Conservation (phyloP, 1,139 yeast species). For the Yamadazyma spencermartinsiae region DNA sequence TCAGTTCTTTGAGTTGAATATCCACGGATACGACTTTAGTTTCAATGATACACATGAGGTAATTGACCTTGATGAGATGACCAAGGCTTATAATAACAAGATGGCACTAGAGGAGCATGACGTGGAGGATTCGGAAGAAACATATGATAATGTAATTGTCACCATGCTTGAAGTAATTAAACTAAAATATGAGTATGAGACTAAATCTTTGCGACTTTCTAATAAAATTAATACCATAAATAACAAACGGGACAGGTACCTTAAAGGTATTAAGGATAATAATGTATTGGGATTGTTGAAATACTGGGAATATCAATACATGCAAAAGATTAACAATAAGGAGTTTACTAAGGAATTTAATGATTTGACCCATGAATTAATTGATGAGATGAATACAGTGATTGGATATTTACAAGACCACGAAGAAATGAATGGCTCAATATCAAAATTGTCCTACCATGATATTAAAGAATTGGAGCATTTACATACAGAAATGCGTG, state of each 20-base stretch:
- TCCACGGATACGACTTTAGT: slow-evolving; percentile 6
- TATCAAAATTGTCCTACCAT: slow-evolving; percentile 20
- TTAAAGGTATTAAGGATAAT: slow-evolving; percentile 2
- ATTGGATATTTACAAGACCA: slow-evolving; percentile 8
- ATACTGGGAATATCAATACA: slow-evolving; percentile 8
- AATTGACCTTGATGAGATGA: not conserved
- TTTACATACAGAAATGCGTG: slow-evolving; percentile 7
- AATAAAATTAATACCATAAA: slow-evolving; percentile 23
- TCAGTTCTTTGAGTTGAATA: slow-evolving; percentile 44
- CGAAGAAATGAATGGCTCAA: slow-evolving; percentile 9
- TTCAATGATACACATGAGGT: slow-evolving; percentile 4
- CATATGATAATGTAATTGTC: slow-evolving; percentile 22
- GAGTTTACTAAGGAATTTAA: slow-evolving; percentile 8
- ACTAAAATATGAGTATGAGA: slow-evolving; percentile 32
- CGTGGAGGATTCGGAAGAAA: slow-evolving; percentile 2
- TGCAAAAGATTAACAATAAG: not conserved
- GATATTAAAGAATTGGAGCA: slow-evolving; percentile 19
- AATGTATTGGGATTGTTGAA: slow-evolving; percentile 11
- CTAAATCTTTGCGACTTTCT: slow-evolving; percentile 29
- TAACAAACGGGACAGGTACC: slow-evolving; percentile 7
- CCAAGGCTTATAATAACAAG: not conserved
- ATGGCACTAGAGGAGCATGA: not conserved
- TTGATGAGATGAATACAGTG: slow-evolving; percentile 7
- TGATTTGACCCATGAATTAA: slow-evolving; percentile 10
- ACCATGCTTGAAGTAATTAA: slow-evolving; percentile 24